Base-by-base conservation (phyloP, 164 flowering plant genomes). In the Nymphaea colorata region DNA sequence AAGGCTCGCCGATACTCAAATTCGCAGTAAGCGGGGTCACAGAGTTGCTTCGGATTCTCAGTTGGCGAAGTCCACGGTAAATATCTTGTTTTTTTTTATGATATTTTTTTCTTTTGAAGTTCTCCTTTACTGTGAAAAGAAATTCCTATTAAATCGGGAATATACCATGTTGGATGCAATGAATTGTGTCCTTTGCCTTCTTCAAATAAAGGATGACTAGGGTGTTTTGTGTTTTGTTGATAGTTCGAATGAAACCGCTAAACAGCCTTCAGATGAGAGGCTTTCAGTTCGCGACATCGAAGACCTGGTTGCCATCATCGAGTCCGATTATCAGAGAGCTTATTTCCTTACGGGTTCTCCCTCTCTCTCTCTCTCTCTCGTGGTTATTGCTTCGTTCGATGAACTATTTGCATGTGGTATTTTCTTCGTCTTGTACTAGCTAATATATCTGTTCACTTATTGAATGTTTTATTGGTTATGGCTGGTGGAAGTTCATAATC, bases 241-340 rank as follows among this genome's bases (percentile, higher is more conserved):
- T 10, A 36, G 43, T 43, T 36, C 41, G 43, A 6, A 8, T 7
- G 66, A 16, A 42, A 64, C 6, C 11, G 74, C 67, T 63, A 64
- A 69, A 44, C 59, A 68, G 59, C 65, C 70, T 65, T 64, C 69
- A 67, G 68, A 16, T 12, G 78, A 80, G 41, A 83, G 81, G 62
- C 17, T 78, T 66, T 70, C 76, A n/a, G 81, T 82, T 73, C 78
- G 79, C 60, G 62, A 79, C 53, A 64, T 83, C 59, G 87, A 83
- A 68, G 96, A 92, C 68, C 74, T 88, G 65, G 43, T 88, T 41
- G 61, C 1, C 65, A 77, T 83, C 59, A 85, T 92, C 68, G 78
- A 74, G 70, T 81, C 84, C 44, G 98, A 92, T 73, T 92, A 89
- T 76, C 91, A 85, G 70, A 83, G 86, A 43, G 87, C 91, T 43